Percentiles rank a stretch among this genome's conserved stretches.
phyloP scores from a whole-genome alignment of 345 rosid species.

The Ricinus communis region DNA sequence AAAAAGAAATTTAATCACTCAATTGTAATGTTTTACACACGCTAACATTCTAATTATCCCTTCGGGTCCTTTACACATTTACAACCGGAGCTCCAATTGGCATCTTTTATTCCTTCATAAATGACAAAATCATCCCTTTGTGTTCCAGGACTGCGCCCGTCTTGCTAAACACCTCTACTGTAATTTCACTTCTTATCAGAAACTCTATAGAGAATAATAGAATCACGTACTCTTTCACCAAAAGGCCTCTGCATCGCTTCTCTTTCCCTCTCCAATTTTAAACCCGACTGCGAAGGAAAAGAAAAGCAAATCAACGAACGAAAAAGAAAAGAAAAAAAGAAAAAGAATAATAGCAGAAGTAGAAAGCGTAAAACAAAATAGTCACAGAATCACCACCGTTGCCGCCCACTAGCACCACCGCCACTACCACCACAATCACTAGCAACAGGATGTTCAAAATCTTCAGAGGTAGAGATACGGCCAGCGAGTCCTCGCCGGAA shows the following conservation, averaged over 20 bases:
- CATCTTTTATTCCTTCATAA: not conserved
- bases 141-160: not conserved
- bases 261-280: slow-evolving; percentile 22
- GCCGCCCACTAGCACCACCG: not conserved
- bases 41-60: too few relatives aligned
- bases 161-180: not conserved
- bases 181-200: not conserved
- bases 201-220: not conserved
- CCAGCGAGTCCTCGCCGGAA: slow-evolving; percentile 17
- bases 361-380: not conserved
- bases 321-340: not conserved
- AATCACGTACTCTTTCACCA: not conserved
- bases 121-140: not conserved
- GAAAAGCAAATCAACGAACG: too few relatives aligned
- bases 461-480: slow-evolving; percentile 17
- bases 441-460: slow-evolving; percentile 15
- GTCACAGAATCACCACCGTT: not conserved
- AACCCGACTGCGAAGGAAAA: slow-evolving; percentile 9
- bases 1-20: too few relatives aligned
- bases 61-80: too few relatives aligned
- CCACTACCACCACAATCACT: not conserved
- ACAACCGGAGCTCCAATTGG: too few relatives aligned
- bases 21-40: too few relatives aligned
- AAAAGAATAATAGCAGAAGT: not conserved
- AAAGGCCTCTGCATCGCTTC: fast-evolving